Base-by-base conservation (phyloP, 2,329 filamentous ascomycete genomes). In the Aspergillus cejpii region DNA sequence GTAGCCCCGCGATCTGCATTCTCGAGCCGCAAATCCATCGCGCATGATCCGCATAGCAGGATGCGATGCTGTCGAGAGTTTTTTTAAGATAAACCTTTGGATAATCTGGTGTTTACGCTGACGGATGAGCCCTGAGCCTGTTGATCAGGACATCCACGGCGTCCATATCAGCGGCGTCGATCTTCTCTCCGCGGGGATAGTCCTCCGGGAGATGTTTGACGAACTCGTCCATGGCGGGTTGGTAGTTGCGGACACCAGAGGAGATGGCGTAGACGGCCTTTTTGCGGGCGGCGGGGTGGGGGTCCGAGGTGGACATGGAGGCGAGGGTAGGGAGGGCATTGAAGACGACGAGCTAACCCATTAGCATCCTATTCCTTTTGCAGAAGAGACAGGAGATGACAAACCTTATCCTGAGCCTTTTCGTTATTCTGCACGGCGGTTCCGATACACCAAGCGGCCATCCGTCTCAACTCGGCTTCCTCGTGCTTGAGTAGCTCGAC, bases 351-450 rank as follows among this genome's bases (percentile, higher is more conserved):
- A 81, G 65, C 72, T 78, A 26, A 40, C 36, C 37, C 5, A 3
- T 48, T 20, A 34, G 39, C n/a, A 34, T 17, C 23, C 37, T 36
- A 4, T 7, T 17, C 23, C 19, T 6, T 31, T 19, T 5, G 12
- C 3, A 27, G 19, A 28, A 2, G 5, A 14, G 8, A 14, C 6
- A 4, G 10, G 4, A 20, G 21, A 31, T 59, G 53, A 42, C 71
- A 56, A 65, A 76, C 74, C 60, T 79, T 80, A 70, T 92, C 87
- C 71, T 98, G 92, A 40, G 80, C 83, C 63, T 84, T 84, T 56
- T 79, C 77, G 67, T 98, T 97, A 72, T 98, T 98, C 75, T 97
- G 90, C 48, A 98, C 92, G 7, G 92, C 91, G 5, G 90, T 96
- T 40, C 87, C 88, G 47, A 92, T 74, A 71, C 89, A 96, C 87